A percentile compares a stretch with the other conserved stretches of the same genome.
Evolutionary conservation across 208 protist species (phyloP).

Genomic region (Endotrypanum monterogeii): DNA sequence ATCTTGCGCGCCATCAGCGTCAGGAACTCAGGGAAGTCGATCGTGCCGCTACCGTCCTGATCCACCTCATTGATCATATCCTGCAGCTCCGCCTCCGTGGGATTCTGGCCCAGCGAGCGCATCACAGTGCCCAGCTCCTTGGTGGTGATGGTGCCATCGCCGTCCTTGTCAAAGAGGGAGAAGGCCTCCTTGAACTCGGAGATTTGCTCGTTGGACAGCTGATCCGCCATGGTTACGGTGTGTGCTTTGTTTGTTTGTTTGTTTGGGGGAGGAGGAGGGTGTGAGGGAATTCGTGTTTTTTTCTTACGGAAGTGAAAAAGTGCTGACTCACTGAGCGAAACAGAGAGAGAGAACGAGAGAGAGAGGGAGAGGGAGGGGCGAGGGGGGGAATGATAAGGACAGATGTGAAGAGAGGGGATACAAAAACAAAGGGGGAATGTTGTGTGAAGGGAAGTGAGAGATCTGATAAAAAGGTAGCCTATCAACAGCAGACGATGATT

Average conservation of each 20-base stretch:
- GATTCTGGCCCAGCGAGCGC: slow-evolving; percentile 98
- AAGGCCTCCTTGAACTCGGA: slow-evolving; percentile 99
- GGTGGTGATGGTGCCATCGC: slow-evolving; percentile 98
- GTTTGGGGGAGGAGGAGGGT: neutral
- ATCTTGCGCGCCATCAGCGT: slow-evolving; percentile 90
- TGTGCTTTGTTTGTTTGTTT: slow-evolving; percentile 4
- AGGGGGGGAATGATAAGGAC: too few species aligned
- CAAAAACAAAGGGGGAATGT: too few species aligned
- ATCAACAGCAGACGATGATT: too few species aligned
- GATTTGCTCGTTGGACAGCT: slow-evolving; percentile 98
- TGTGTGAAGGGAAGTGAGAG: too few species aligned
- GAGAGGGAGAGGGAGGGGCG: too few species aligned
- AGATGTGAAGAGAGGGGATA: too few species aligned
- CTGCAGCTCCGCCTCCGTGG: slow-evolving; percentile 94
- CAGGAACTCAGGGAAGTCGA: slow-evolving; percentile 96
- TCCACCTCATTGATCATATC: slow-evolving; percentile 98
- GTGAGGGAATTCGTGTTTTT: too few species aligned
- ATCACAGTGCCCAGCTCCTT: slow-evolving; percentile 99
- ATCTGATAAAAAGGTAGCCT: too few species aligned
- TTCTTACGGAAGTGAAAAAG: too few species aligned
- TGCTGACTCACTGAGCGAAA: too few species aligned
- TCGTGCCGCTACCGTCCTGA: slow-evolving; percentile 93
- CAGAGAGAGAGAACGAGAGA: too few species aligned
- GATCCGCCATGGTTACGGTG: slow-evolving; percentile 54
- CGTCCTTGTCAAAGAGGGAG: slow-evolving; percentile 98